Conservation (phyloP, 2,329 filamentous ascomycete species). For the Aspergillus quadricinctus region DNA sequence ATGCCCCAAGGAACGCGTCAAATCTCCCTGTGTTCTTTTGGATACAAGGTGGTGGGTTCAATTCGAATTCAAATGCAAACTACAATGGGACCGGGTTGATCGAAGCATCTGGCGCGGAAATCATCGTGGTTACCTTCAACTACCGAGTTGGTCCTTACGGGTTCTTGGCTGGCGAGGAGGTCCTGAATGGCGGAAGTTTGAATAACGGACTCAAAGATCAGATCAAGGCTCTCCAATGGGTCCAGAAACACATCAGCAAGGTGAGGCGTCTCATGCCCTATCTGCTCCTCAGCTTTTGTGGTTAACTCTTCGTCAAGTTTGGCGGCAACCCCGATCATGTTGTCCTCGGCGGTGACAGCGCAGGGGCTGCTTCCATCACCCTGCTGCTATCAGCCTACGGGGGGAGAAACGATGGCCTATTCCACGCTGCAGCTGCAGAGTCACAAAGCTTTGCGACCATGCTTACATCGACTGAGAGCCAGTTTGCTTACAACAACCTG, state of each 20-base stretch:
- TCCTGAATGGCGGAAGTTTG: constrained; percentile 47
- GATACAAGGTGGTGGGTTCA: constrained; percentile 61
- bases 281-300: background rate
- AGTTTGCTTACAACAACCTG: constrained; percentile 51
- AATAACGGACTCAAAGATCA: constrained; percentile 71
- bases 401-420: constrained; percentile 46
- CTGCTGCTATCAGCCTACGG: constrained; percentile 58
- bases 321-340: constrained; percentile 66
- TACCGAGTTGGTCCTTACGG: constrained; percentile 73
- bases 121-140: constrained; percentile 69
- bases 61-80: constrained; percentile 54
- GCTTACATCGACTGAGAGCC: constrained; percentile 45
- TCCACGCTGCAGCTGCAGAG: constrained; percentile 51
- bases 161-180: constrained; percentile 60
- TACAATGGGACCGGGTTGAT: constrained; percentile 61
- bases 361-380: constrained; percentile 61
- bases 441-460: constrained; percentile 51
- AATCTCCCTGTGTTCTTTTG: constrained; percentile 62
- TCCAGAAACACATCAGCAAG: constrained; percentile 58
- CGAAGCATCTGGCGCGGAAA: constrained; percentile 53
- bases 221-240: constrained; percentile 65
- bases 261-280: constrained; percentile 23
- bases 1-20: constrained; percentile 35
- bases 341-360: constrained; percentile 64
- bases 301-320: constrained; percentile 45